phyloP scores from a whole-genome alignment of 108 stramenopile genomes.

The Nitzschia palea region DNA sequence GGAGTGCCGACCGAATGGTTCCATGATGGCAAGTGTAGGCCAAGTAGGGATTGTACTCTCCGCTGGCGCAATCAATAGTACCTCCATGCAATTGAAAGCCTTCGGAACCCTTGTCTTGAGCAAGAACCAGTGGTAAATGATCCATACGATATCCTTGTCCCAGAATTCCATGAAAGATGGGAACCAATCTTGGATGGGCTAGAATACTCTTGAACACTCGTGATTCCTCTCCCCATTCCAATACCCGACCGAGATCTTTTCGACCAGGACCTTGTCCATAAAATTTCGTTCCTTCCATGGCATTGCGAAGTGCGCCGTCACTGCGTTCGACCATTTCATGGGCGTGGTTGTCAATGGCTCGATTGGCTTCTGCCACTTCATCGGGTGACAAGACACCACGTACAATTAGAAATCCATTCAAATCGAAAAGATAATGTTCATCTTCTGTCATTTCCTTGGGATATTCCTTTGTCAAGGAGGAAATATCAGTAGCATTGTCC shows the following conservation, averaged over 20 bases:
- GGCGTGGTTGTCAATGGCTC: slow-evolving; percentile 72
- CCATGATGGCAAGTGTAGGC: slow-evolving; percentile 84
- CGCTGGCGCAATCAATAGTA: slow-evolving; percentile 74
- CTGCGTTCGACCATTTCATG: slow-evolving; percentile 67
- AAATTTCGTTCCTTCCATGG: slow-evolving; percentile 59
- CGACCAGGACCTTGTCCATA: slow-evolving; percentile 80
- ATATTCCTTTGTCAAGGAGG: slow-evolving; percentile 6
- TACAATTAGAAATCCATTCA: slow-evolving; percentile 87
- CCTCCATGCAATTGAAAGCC: slow-evolving; percentile 93
- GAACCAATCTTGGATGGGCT: slow-evolving; percentile 83
- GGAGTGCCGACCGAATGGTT: slow-evolving; percentile 60
- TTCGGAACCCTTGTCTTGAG: slow-evolving; percentile 84
- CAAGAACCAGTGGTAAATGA: slow-evolving; percentile 85
- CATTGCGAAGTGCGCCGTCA: slow-evolving; percentile 71
- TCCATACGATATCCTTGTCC: slow-evolving; percentile 93
- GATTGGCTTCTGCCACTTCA: slow-evolving; percentile 75
- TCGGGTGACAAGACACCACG: slow-evolving; percentile 77
- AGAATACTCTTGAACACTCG: slow-evolving; percentile 78
- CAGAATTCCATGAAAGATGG: slow-evolving; percentile 82
- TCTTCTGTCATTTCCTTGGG: slow-evolving; percentile 77
- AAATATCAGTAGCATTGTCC: neutral
- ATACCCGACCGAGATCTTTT: slow-evolving; percentile 81
- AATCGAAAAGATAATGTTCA: slow-evolving; percentile 89
- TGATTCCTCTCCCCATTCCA: slow-evolving; percentile 86
- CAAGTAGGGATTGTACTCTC: slow-evolving; percentile 81